These are phyloP conservation scores for Laguncularia racemosa DNA, from an alignment of 345 rosid species.

Conservation along the genomic window DNA sequence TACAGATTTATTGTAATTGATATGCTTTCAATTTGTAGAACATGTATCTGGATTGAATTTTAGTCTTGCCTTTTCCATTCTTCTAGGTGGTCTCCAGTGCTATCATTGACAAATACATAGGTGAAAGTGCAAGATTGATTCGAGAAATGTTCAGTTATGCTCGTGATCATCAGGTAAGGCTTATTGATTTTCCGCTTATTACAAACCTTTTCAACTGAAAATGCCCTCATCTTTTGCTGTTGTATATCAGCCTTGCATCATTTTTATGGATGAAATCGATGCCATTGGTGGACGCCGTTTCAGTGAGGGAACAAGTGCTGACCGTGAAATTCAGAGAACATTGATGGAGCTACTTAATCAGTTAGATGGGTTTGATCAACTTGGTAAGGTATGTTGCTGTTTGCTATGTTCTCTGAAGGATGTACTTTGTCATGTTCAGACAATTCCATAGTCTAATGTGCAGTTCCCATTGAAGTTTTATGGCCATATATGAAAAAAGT, in stretches of 20 bases:
- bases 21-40: too few species aligned
- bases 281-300: conserved; percentile 99
- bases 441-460: neutral
- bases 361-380: conserved; percentile 96
- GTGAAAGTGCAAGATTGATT: conserved; percentile 96
- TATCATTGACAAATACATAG: conserved; percentile 91
- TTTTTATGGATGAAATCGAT: conserved; percentile 99
- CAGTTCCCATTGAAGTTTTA: too few species aligned
- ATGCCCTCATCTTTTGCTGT: conserved; percentile 5
- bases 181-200: conserved; percentile 1
- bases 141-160: conserved; percentile 98
- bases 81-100: conserved; percentile 90
- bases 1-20: too few species aligned
- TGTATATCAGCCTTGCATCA: conserved; percentile 72
- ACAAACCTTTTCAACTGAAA: neutral
- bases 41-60: neutral
- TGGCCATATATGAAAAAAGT: too few species aligned
- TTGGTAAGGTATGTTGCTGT: conserved; percentile 64
- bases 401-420: too few species aligned
- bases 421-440: neutral
- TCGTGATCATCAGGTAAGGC: conserved; percentile 88
- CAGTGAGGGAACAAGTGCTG: conserved; percentile 97
- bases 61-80: conserved; percentile 1
- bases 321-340: conserved; percentile 98
- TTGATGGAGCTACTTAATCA: conserved; percentile 95